Evolutionary conservation across 2,329 filamentous ascomycete genomes (phyloP).

Genomic region (Beauveria medogensis): DNA sequence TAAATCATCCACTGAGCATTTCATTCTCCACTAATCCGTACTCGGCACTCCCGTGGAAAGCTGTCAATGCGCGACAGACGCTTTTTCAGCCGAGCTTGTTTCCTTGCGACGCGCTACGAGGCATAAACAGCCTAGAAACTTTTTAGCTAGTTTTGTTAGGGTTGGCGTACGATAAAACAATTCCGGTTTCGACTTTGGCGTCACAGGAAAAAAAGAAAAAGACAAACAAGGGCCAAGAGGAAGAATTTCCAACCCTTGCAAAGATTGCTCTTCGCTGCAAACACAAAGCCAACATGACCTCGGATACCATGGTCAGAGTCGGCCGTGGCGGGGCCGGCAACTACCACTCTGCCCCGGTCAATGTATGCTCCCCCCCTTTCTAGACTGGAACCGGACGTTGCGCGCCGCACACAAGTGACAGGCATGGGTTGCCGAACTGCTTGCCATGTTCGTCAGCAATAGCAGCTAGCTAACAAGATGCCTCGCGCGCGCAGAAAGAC

Average conservation of each 20-base stretch:
- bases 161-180: not conserved
- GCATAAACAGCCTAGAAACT: not conserved
- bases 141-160: not conserved
- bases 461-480: not conserved
- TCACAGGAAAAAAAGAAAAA: not conserved
- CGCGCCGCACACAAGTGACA: not conserved
- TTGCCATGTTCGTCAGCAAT: too few species aligned
- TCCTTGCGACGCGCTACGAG: not conserved
- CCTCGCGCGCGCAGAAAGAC: not conserved
- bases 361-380: not conserved
- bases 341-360: slow-evolving; percentile 27
- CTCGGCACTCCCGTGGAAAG: too few species aligned
- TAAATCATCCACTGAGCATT: too few species aligned
- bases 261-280: not conserved
- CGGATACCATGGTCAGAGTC: slow-evolving; percentile 35
- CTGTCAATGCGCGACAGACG: slow-evolving; percentile 1
- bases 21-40: not conserved
- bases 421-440: not conserved
- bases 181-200: not conserved
- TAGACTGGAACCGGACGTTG: not conserved
- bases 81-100: not conserved
- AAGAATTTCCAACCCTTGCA: not conserved
- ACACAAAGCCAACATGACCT: slow-evolving; percentile 14
- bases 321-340: slow-evolving; percentile 52
- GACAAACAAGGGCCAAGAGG: not conserved